Evolutionary conservation across 139 green algal species (phyloP), one percentile per base, ranked within the genome.

Genomic region (Chlorella sp.): DNA sequence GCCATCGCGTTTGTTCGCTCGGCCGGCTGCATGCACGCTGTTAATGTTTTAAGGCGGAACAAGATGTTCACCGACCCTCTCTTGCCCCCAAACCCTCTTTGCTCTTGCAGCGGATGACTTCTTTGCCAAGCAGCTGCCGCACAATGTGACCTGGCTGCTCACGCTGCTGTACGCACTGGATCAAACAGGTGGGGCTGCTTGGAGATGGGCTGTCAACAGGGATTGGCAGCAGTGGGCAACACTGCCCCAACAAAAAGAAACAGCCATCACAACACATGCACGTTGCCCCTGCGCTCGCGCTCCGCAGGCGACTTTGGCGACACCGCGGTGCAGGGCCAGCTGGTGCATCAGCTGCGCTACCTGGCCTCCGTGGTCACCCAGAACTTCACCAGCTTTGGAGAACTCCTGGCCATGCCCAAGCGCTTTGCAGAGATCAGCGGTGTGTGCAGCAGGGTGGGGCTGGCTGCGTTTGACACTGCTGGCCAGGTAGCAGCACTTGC

Each of bases 101-200:
- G 44, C 36, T 9, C 68, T 41, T 56, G 36, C 76, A 62, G 93
- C 91, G n/a, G 94, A 96, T 75, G 92, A 96, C 68, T 96, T 96
- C 85, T 94, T 96, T 86, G 92, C 92, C 64, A 93, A 94, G 88
- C 93, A 96, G 88, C 88, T 96, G 76, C 94, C 94, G 28, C 92
- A 96, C 91, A 96, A 95, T 69, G 91, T 95, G 28, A 96, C 93
- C 47, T 96, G 94, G 94, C 87, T 88, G 32, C 88, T 96, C n/a
- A 94, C 92, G 32, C 76, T 96, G 60, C 82, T 96, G 44, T 96
- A 94, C 79, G 85, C 92, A 4, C 67, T 96, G 67, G 86, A 95
- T 32, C 86, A 92, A n/a, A 74, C 60, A 26, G 85, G 84, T 74
- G 74, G 25, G 57, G 76, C 72, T 68, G 63, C 1, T 72, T 12